These are phyloP conservation scores for Tetrahymena thermophila DNA, from an alignment of 73 alveolate species.

Conservation along the genomic window DNA sequence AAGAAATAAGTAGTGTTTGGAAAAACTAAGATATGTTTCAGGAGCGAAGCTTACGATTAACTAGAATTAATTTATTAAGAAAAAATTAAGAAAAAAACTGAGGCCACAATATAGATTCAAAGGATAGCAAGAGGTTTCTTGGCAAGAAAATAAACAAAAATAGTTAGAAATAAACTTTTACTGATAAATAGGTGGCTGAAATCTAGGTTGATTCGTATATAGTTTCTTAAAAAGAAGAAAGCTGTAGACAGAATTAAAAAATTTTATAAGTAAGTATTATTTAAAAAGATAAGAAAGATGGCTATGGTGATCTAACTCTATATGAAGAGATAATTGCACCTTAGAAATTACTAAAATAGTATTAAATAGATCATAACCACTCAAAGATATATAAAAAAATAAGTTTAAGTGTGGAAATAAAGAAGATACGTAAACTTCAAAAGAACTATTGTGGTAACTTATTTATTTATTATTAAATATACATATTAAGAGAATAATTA, in stretches of 20 bases:
- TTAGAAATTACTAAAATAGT: neutral
- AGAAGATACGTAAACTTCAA: neutral
- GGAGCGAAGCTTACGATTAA: neutral
- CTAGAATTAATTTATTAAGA: constrained; percentile 7
- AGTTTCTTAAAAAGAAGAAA: neutral
- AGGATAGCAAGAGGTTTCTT: neutral
- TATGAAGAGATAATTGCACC: neutral
- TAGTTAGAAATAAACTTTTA: neutral
- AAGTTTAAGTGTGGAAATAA: neutral
- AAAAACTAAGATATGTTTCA: constrained; percentile 18
- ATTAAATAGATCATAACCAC: neutral
- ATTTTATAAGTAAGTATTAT: constrained; percentile 5
- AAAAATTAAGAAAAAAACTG: neutral
- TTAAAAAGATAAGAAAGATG: constrained; percentile 5
- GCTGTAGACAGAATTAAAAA: neutral
- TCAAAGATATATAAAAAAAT: constrained; percentile 12
- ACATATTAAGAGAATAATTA: no score
- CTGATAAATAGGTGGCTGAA: neutral
- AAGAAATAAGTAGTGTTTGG: constrained; percentile 29
- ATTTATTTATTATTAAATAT: neutral
- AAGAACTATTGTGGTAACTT: neutral
- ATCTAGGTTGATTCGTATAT: neutral
- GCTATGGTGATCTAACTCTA: neutral
- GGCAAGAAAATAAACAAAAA: neutral
- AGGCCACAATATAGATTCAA: neutral